Base-by-base conservation (phyloP, 768 basidiomycete species). In the Leccinum broughii region DNA sequence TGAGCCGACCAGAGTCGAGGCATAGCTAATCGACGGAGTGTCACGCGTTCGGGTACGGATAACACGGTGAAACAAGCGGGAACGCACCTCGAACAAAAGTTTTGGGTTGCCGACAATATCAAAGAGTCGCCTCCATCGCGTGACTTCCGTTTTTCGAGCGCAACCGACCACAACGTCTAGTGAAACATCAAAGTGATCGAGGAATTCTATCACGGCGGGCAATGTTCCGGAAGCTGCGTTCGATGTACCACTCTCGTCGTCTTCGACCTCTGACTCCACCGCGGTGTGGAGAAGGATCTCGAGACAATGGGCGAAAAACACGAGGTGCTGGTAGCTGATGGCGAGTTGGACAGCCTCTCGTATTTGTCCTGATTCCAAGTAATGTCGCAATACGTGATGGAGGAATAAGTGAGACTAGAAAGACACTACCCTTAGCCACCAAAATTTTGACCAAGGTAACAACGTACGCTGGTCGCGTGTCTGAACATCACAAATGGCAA, bases 131-230 rank as follows among this genome's bases (percentile, higher is more conserved):
- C 84, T 83, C 97, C 97, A 99, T 54, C 90, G 76, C 4, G 92
- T 88, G 70, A 95, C 83, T 75, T 99, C 97, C 6, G 93, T 98
- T 78, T 99, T 99, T 56, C 97, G 81, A 20, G 97, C 96, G 67
- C 96, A 98, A 6, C 92, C 89, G 10, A 98, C 95, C 13, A 98
- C 92, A 7, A 98, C 95, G 60, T 98, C 94, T 58, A 98, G 76
- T 6, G 90, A 84, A 55, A 85, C 90, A 62, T 95, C 92, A 69
- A 98, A 98, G 70, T 98, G 87, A 68, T 99, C 97, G 64, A 99
- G 77, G 68, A 99, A 98, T 63, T 93, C 91, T 62, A 98, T 81
- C 9, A 90, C 88, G 2, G 80, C 77, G 0, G 87, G 81, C 32
- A 98, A 75, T 11, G 88, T 75, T 49, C 62, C 60, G 41, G 72